These are phyloP conservation scores for Myxozyma monticola DNA, from an alignment of 805 yeast species.

Conservation along the genomic window DNA sequence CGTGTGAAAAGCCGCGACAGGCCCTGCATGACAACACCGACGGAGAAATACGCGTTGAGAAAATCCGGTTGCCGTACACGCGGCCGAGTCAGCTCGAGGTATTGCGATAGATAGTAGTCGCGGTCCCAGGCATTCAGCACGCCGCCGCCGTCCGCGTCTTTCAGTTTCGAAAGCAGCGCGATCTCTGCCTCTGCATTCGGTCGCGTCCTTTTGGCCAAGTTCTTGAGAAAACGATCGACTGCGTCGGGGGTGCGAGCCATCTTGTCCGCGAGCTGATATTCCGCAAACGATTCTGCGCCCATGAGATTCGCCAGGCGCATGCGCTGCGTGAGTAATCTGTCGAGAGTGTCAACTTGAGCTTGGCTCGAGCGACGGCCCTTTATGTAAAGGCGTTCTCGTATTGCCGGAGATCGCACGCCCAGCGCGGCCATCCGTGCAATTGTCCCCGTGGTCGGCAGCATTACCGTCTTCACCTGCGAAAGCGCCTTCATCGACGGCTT, in stretches of 20 bases:
- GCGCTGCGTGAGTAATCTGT: slow-evolving; percentile 61
- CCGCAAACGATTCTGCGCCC: slow-evolving; percentile 68
- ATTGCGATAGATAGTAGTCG: slow-evolving; percentile 56
- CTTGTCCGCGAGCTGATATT: slow-evolving; percentile 82
- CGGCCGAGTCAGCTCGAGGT: slow-evolving; percentile 35
- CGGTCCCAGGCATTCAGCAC: slow-evolving; percentile 87
- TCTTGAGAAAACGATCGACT: slow-evolving; percentile 66
- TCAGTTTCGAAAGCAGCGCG: slow-evolving; percentile 38
- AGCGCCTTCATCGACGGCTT: slow-evolving; percentile 9
- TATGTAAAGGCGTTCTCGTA: slow-evolving; percentile 72
- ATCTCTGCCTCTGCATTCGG: slow-evolving; percentile 64
- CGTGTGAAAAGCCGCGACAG: slow-evolving; percentile 65
- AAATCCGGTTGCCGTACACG: slow-evolving; percentile 43
- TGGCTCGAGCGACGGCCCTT: slow-evolving; percentile 65
- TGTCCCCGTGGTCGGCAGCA: slow-evolving; percentile 51
- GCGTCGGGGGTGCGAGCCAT: slow-evolving; percentile 83
- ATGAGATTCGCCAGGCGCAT: slow-evolving; percentile 70
- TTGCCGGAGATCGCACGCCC: slow-evolving; percentile 53
- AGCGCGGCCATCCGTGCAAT: slow-evolving; percentile 66
- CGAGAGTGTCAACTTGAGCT: slow-evolving; percentile 61
- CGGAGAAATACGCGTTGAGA: slow-evolving; percentile 71
- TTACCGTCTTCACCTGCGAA: slow-evolving; percentile 44
- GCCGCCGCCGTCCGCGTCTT: slow-evolving; percentile 36
- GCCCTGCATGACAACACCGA: slow-evolving; percentile 85
- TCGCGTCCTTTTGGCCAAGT: slow-evolving; percentile 53